Conservation (phyloP, 2,329 filamentous ascomycete species). For the Niveomyces coronatus region DNA sequence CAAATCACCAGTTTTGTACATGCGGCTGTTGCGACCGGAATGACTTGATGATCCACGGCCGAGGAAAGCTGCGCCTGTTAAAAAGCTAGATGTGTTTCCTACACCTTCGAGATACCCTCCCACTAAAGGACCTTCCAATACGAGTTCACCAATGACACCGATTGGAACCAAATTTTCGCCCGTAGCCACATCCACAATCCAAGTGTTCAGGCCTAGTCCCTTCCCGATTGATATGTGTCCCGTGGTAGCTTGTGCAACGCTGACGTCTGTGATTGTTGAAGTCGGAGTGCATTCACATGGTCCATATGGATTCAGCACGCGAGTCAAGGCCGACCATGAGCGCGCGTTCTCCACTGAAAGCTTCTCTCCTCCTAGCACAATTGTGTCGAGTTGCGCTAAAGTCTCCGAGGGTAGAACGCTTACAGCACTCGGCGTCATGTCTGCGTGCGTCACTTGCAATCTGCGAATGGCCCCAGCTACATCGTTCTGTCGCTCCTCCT, state of each 20-base stretch:
- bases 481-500: slow-evolving; percentile 6
- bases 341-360: slow-evolving; percentile 2
- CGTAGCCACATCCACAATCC: slow-evolving; percentile 22
- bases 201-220: slow-evolving; percentile 11
- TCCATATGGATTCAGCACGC: slow-evolving; percentile 4
- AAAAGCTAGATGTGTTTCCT: slow-evolving; percentile 33
- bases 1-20: slow-evolving; percentile 41
- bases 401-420: neutral
- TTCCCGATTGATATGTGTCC: slow-evolving; percentile 8
- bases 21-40: neutral
- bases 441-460: slow-evolving; percentile 5
- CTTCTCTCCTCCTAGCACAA: slow-evolving; percentile 1
- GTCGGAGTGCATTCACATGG: slow-evolving; percentile 1
- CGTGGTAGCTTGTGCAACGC: neutral
- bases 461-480: slow-evolving; percentile 6
- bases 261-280: neutral
- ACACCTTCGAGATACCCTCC: slow-evolving; percentile 39
- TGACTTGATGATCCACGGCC: neutral
- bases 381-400: slow-evolving; percentile 1
- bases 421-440: neutral
- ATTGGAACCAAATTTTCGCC: slow-evolving; percentile 19
- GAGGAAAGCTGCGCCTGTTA: slow-evolving; percentile 28
- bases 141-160: slow-evolving; percentile 25
- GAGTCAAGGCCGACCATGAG: slow-evolving; percentile 5
- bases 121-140: slow-evolving; percentile 33